Percentiles rank a stretch among this genome's conserved stretches.
Conservation (phyloP, 352 stramenopile species). For the Phytophthora colocasiae region DNA sequence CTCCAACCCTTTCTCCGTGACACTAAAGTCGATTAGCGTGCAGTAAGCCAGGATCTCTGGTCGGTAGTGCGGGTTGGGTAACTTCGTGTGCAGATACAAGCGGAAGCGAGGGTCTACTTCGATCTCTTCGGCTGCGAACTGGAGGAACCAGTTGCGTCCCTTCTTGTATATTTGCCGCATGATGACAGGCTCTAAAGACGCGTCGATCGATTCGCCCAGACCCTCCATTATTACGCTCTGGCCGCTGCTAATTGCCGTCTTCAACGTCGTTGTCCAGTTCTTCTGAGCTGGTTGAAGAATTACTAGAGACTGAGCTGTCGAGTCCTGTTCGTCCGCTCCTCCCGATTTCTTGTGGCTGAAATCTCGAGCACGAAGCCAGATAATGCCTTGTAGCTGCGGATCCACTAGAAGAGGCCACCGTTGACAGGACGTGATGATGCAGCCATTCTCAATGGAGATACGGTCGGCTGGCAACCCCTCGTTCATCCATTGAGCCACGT, state of each 20-base stretch:
- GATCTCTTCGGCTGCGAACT: slow-evolving; percentile 90
- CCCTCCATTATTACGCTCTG: slow-evolving; percentile 93
- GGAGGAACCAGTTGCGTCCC: slow-evolving; percentile 88
- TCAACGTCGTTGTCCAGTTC: slow-evolving; percentile 77
- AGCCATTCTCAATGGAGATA: slow-evolving; percentile 94
- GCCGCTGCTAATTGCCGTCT: slow-evolving; percentile 74
- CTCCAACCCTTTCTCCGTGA: slow-evolving; percentile 91
- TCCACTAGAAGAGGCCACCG: slow-evolving; percentile 92
- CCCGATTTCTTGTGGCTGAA: slow-evolving; percentile 40
- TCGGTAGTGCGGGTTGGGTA: slow-evolving; percentile 93
- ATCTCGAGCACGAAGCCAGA: slow-evolving; percentile 79
- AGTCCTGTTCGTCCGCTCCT: slow-evolving; percentile 6
- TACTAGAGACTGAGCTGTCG: slow-evolving; percentile 45
- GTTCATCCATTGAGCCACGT: slow-evolving; percentile 93
- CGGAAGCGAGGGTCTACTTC: slow-evolving; percentile 90
- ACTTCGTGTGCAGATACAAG: slow-evolving; percentile 92
- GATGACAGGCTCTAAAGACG: slow-evolving; percentile 88
- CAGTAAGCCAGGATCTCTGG: slow-evolving; percentile 93
- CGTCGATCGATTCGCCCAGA: slow-evolving; percentile 86
- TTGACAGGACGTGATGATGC: slow-evolving; percentile 90
- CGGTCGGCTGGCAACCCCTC: slow-evolving; percentile 90
- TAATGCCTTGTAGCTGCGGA: slow-evolving; percentile 90
- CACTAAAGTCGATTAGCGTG: slow-evolving; percentile 95
- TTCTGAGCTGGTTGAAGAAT: slow-evolving; percentile 83
- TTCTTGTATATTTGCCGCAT: slow-evolving; percentile 91